Evolutionary conservation across 345 rosid genomes (phyloP), one percentile per base, ranked within the genome.

Genomic region (Eutrema heterophyllum): DNA sequence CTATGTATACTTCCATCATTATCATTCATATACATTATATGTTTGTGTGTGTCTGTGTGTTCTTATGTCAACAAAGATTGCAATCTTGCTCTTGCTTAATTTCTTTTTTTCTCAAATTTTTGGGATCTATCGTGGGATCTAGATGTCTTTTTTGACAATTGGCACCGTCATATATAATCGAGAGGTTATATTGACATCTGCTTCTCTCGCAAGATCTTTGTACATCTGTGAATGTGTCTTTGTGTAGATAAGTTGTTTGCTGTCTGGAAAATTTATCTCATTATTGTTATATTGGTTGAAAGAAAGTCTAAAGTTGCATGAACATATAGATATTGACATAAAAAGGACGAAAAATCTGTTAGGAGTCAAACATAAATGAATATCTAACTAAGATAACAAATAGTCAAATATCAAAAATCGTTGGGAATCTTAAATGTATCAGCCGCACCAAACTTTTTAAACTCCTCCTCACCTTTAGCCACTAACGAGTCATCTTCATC

Each of bases 361-460:
- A 29, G n/a, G 24, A 26, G 66, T 61, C 38, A 27, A 43, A 7
- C 38, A 30, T 14, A 54, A 10, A 35, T 58, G 27, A n/a, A 1
- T 5, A 29, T 14, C 67, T 45, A 83, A 81, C 88, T 83, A 59
- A 92, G 82, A 5, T 52, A 81, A 75, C 87, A 76, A 61, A 84
- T 74, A 49, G 30, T 30, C 87, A 78, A 62, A 84, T 76, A 53
- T 89, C 91, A 41, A 83, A 15, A 64, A 15, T 81, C 89, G 3
- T 87, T 92, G 13, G 89, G 84, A 67, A 87, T 70, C 68, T 46
- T 90, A 79, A 86, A 93, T 50, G 98, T 87, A 13, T 89, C 84
- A 4, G 97, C 90, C 0, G 92, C 93, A 26, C 88, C 93, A 39
- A 90, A 93, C 79, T 88, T 90, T 78, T 68, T 82, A 46, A 35